phyloP scores from a whole-genome alignment of 192 early-diverging fungal species.

The Podila epicladia region DNA sequence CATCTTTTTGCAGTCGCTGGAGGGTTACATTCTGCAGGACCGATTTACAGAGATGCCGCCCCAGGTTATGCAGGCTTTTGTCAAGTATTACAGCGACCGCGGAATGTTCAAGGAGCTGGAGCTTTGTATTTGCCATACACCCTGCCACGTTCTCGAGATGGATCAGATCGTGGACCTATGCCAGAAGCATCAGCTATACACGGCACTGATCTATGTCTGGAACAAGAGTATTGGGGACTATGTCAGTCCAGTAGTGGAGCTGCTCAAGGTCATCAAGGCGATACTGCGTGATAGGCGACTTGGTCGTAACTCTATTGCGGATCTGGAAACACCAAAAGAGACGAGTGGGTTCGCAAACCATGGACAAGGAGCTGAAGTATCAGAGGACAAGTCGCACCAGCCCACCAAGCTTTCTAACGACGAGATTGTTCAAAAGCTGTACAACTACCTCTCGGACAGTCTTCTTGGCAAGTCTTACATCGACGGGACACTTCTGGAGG shows the following conservation, averaged over 20 bases:
- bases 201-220: slow-evolving; percentile 69
- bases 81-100: slow-evolving; percentile 56
- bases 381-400: slow-evolving; percentile 12
- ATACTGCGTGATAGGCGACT: slow-evolving; percentile 44
- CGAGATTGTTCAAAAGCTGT: slow-evolving; percentile 59
- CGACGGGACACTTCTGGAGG: slow-evolving; percentile 51
- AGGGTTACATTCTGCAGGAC: slow-evolving; percentile 63
- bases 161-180: slow-evolving; percentile 67
- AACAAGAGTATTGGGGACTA: slow-evolving; percentile 68
- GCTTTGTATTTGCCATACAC: slow-evolving; percentile 65
- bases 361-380: not conserved
- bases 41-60: slow-evolving; percentile 64
- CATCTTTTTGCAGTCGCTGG: slow-evolving; percentile 61
- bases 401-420: slow-evolving; percentile 25
- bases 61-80: slow-evolving; percentile 67
- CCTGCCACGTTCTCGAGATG: slow-evolving; percentile 64
- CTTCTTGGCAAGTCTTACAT: slow-evolving; percentile 62
- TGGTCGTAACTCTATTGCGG: not conserved
- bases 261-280: slow-evolving; percentile 61
- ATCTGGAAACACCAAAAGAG: not conserved
- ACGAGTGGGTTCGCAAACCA: not conserved
- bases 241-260: slow-evolving; percentile 67
- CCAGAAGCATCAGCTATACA: slow-evolving; percentile 62
- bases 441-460: slow-evolving; percentile 61
- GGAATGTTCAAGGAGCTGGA: slow-evolving; percentile 58